phyloP scores from a whole-genome alignment of 148 eudicot genomes.

The Rhododendron ovatum region DNA sequence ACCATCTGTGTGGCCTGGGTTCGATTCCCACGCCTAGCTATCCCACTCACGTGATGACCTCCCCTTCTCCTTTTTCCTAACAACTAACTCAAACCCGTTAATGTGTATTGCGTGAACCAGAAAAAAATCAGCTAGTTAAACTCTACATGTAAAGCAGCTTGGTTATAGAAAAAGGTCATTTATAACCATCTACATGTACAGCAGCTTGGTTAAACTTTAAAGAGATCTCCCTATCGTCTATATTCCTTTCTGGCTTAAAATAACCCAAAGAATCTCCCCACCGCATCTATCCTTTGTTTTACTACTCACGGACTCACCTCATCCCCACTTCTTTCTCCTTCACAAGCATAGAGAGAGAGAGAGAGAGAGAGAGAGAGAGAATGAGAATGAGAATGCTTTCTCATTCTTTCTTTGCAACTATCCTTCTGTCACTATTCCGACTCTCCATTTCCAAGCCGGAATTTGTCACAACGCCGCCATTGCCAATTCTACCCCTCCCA shows the following conservation, averaged over 20 bases:
- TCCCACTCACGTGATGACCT: too few species aligned
- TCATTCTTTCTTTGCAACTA: neutral
- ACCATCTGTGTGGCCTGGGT: too few species aligned
- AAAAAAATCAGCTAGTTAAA: too few species aligned
- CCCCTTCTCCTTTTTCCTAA: too few species aligned
- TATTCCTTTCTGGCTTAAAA: neutral
- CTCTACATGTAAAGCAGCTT: too few species aligned
- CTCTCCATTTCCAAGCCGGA: conserved; percentile 7
- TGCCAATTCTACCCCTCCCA: conserved; percentile 81
- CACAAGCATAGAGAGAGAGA: neutral
- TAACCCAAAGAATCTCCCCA: neutral
- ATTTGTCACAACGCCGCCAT: conserved; percentile 56
- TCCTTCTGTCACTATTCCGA: neutral
- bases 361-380: neutral
- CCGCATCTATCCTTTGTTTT: neutral
- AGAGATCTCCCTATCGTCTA: neutral
- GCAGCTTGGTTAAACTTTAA: neutral
- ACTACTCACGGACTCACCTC: neutral
- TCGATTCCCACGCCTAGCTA: too few species aligned
- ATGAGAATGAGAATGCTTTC: neutral
- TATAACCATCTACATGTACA: too few species aligned
- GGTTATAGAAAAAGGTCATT: too few species aligned
- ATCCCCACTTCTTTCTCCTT: neutral
- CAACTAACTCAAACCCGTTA: too few species aligned
- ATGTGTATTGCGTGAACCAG: too few species aligned